Percentiles rank a stretch among this genome's conserved stretches.
These are phyloP conservation scores for Penicillium sp. DNA, from an alignment of 2,329 filamentous ascomycete species.

Conservation along the genomic window DNA sequence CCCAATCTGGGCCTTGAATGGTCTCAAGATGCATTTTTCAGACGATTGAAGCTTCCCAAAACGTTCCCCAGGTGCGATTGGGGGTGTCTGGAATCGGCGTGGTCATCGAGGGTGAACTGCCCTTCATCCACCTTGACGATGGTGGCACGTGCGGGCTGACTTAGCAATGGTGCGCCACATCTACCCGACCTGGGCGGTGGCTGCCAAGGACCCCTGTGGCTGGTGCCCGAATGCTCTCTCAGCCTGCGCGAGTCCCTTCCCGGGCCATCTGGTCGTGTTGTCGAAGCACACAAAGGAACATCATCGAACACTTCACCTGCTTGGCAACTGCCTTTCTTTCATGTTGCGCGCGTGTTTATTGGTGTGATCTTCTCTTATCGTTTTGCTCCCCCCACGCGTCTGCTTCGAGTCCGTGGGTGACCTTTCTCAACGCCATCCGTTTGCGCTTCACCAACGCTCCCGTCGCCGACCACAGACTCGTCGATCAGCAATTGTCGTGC, in stretches of 20 bases:
- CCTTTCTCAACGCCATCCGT: constrained; percentile 18
- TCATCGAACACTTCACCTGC: constrained; percentile 1
- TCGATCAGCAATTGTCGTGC: constrained; percentile 25
- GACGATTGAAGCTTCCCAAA: constrained; percentile 5
- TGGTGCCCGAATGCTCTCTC: constrained; percentile 11
- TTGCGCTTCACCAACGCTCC: constrained; percentile 25
- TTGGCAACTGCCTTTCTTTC: constrained; percentile 9
- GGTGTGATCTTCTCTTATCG: constrained; percentile 2
- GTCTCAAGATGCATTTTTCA: background rate
- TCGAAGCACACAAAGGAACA: background rate
- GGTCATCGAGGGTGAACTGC: constrained; percentile 12
- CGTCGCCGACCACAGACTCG: constrained; percentile 14
- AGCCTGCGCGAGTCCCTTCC: constrained; percentile 27
- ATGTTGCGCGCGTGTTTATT: background rate
- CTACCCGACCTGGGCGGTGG: background rate
- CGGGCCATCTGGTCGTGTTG: constrained; percentile 21
- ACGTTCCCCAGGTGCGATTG: constrained; percentile 3
- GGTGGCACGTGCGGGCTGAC: constrained; percentile 25
- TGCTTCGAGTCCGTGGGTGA: constrained; percentile 20
- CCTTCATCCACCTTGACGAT: constrained; percentile 15
- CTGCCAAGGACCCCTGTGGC: constrained; percentile 16
- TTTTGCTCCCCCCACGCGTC: constrained; percentile 21
- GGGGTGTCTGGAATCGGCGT: constrained; percentile 5
- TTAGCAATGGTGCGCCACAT: constrained; percentile 17
- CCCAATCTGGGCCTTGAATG: constrained; percentile 1